Evolutionary conservation across 2,329 filamentous ascomycete genomes (phyloP).

Genomic region (Akanthomyces dipterigenus): DNA sequence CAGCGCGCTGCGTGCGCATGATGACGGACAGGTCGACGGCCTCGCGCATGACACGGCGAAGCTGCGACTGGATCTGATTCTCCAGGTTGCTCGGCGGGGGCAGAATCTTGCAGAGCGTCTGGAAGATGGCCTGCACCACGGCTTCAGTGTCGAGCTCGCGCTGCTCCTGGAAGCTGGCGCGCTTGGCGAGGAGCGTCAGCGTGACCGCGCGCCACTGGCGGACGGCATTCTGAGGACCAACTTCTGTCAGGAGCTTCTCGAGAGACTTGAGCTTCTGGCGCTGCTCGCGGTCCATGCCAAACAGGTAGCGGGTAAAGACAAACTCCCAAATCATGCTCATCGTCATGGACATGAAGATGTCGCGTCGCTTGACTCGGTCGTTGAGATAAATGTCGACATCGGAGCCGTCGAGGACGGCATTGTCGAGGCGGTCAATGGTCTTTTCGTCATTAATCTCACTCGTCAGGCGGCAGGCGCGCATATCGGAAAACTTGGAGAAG

Average conservation of each 20-base stretch:
- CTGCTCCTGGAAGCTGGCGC: conserved; percentile 73
- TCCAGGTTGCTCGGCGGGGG: conserved; percentile 79
- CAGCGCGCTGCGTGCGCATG: conserved; percentile 93
- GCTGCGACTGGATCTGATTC: conserved; percentile 71
- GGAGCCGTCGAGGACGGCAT: conserved; percentile 86
- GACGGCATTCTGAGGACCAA: conserved; percentile 81
- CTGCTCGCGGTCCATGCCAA: conserved; percentile 97
- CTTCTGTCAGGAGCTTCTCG: conserved; percentile 84
- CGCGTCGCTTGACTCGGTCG: conserved; percentile 80
- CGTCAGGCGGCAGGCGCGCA: conserved; percentile 76
- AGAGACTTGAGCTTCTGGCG: conserved; percentile 94
- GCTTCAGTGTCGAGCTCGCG: conserved; percentile 88
- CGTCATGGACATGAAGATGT: conserved; percentile 97
- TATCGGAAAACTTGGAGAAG: conserved; percentile 97
- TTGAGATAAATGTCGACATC: conserved; percentile 84
- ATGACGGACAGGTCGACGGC: conserved; percentile 89
- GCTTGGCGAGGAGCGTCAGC: conserved; percentile 76
- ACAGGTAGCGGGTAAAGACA: conserved; percentile 94
- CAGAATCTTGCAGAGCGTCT: conserved; percentile 74
- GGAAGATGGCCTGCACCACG: conserved; percentile 79
- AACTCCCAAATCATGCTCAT: conserved; percentile 99
- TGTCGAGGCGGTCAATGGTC: conserved; percentile 89
- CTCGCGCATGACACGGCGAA: conserved; percentile 79
- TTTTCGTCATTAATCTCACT: conserved; percentile 85
- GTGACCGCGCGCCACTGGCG: conserved; percentile 97